phyloP scores from a whole-genome alignment of 129 eudicot species.

The Centrapalus pauciflorus region DNA sequence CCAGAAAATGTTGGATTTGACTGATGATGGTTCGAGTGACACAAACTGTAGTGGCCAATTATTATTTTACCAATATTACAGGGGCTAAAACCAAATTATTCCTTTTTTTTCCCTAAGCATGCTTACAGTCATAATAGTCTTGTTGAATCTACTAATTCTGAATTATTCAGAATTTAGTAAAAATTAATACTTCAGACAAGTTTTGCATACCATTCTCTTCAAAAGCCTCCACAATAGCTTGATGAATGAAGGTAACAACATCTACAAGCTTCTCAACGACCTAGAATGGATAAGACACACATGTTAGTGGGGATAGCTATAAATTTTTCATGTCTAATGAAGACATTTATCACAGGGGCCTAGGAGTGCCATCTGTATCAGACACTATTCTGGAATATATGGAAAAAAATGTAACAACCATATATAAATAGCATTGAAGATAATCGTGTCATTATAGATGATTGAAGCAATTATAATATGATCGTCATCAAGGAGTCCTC shows the following conservation, averaged over 20 bases:
- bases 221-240: slow-evolving; percentile 70
- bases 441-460: neutral
- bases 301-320: neutral
- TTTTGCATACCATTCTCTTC: slow-evolving; percentile 58
- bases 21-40: neutral
- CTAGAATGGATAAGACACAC: slow-evolving; percentile 20
- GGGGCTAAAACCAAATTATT: neutral
- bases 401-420: neutral
- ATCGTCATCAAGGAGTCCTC: neutral
- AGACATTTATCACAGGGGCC: neutral
- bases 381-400: neutral
- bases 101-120: neutral
- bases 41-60: neutral
- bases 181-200: neutral
- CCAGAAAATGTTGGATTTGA: too few species aligned
- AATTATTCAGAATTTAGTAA: neutral
- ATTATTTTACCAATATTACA: neutral
- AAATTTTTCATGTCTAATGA: neutral
- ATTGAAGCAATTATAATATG: neutral
- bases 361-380: neutral
- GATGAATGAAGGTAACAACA: slow-evolving; percentile 78
- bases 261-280: slow-evolving; percentile 95
- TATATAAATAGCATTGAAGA: neutral
- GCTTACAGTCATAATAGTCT: neutral
- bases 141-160: neutral